Base-by-base conservation (phyloP, 306 rosid species). In the Casuarina equisetifolia region DNA sequence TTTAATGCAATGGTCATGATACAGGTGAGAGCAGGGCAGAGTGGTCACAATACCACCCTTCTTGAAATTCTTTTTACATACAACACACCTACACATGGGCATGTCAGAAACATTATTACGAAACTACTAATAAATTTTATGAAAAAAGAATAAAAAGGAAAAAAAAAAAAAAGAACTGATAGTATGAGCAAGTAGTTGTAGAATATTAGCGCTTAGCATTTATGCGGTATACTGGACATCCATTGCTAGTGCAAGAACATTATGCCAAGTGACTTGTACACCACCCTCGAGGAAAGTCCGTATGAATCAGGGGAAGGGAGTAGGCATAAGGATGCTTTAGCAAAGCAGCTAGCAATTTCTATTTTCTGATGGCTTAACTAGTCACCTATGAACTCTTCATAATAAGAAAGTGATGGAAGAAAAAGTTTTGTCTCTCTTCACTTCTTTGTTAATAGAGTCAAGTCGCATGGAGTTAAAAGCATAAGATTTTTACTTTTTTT, bases 1-100 rank as follows among this genome's bases (percentile, higher is more conserved):
- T n/a, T 58, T 25, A 58, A 58, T 58, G 40, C 64, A 58, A 58
- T 19, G 64, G 15, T 58, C 64, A 58, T 58, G 64, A 3, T 58
- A 58, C 25, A 8, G 64, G 64, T 58, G 64, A 9, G 4, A 1
- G 64, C 64, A 25, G 64, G 64, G 64, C 64, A 25, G 25, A 58
- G 40, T 58, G 6, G 25, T 58, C 35, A 58, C 15, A 36, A 9
- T 58, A 58, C 8, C 16, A 36, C 64, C 64, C 35, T 25, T 58
- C 3, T 25, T 20, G 64, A 20, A 58, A 4, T 58, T 13, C 25
- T 8, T 2, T 58, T 58, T 58, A 25, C 64, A 58, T 58, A 58
- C 25, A 10, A 32, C 15, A 35, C 39, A 58, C 64, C 64, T 9
- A 58, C 12, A 57, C 39, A 25, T 58, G 39, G 64, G 25, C 64